Conservation (phyloP, 805 yeast genomes). For the Yamadazyma phyllophila region DNA sequence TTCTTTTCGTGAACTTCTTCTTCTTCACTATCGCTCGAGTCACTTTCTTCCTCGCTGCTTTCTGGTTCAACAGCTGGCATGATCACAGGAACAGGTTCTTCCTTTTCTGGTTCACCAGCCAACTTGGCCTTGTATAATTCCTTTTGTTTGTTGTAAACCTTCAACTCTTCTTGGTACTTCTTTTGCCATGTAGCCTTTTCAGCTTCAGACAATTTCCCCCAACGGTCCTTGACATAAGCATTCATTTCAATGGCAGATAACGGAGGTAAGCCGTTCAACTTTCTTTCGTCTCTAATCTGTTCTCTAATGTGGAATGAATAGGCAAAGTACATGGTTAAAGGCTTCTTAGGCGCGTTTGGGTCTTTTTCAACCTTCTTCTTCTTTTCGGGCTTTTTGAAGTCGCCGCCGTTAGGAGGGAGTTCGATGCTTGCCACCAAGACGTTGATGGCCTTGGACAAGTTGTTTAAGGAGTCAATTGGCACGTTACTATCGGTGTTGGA, state of each 20-base stretch:
- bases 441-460: slow-evolving; percentile 34
- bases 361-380: slow-evolving; percentile 57
- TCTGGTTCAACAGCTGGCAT: slow-evolving; percentile 4
- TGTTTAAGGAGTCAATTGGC: slow-evolving; percentile 20
- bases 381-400: slow-evolving; percentile 41
- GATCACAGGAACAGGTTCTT: slow-evolving; percentile 1
- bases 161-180: slow-evolving; percentile 48
- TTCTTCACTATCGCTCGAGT: slow-evolving; percentile 7
- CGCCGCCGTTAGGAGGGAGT: slow-evolving; percentile 16
- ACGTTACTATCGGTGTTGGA: slow-evolving; percentile 6
- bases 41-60: neutral
- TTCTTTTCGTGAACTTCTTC: slow-evolving; percentile 33
- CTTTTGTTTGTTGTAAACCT: slow-evolving; percentile 29
- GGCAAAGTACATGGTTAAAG: slow-evolving; percentile 79
- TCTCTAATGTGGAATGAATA: slow-evolving; percentile 76
- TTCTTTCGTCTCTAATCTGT: slow-evolving; percentile 66
- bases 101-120: slow-evolving; percentile 13
- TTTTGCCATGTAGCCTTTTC: slow-evolving; percentile 73
- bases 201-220: slow-evolving; percentile 69
- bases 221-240: slow-evolving; percentile 70
- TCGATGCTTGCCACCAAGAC: slow-evolving; percentile 20
- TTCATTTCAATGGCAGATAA: slow-evolving; percentile 76
- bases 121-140: slow-evolving; percentile 34
- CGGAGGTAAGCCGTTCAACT: slow-evolving; percentile 53
- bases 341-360: slow-evolving; percentile 95